phyloP scores from a whole-genome alignment of 2,329 filamentous ascomycete species.

The Clarireedia monteithiana region DNA sequence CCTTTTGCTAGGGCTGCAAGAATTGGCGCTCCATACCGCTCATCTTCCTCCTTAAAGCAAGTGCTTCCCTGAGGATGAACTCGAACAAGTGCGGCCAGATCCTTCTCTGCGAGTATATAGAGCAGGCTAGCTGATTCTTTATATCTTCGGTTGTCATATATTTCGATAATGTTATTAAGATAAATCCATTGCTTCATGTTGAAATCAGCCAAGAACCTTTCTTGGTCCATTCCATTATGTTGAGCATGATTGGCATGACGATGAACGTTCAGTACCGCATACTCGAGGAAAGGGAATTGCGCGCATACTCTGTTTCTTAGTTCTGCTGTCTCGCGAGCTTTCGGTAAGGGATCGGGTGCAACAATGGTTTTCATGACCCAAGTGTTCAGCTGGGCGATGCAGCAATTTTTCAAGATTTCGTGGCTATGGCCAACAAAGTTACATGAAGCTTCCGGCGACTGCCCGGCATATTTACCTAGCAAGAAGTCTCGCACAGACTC shows the following conservation, averaged over 20 bases:
- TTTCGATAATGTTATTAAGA: constrained; percentile 29
- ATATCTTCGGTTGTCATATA: constrained; percentile 22
- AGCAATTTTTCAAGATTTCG: constrained; percentile 20
- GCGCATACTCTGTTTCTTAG: constrained; percentile 17
- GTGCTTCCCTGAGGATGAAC: constrained; percentile 16
- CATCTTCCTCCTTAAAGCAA: constrained; percentile 20
- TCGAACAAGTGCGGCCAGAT: constrained; percentile 24
- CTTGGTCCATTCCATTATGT: constrained; percentile 27
- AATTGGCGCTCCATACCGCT: constrained; percentile 30
- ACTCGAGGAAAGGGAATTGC: constrained; percentile 39
- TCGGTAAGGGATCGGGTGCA: constrained; percentile 11
- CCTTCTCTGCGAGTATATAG: constrained; percentile 33
- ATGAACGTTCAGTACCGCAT: constrained; percentile 35
- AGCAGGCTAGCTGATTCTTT: constrained; percentile 20
- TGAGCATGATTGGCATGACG: constrained; percentile 35
- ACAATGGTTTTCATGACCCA: constrained; percentile 9
- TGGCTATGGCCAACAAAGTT: constrained; percentile 21
- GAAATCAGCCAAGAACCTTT: constrained; percentile 30
- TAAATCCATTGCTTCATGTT: constrained; percentile 25
- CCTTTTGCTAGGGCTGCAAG: constrained; percentile 31
- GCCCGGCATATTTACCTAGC: constrained; percentile 27
- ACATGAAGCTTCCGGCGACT: constrained; percentile 13
- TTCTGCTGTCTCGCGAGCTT: neutral
- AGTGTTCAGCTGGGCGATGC: constrained; percentile 17
- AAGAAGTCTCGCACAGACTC: constrained; percentile 36